Evolutionary conservation across 305 asterid species (phyloP).

Genomic region (Stenogyne calaminthoides): DNA sequence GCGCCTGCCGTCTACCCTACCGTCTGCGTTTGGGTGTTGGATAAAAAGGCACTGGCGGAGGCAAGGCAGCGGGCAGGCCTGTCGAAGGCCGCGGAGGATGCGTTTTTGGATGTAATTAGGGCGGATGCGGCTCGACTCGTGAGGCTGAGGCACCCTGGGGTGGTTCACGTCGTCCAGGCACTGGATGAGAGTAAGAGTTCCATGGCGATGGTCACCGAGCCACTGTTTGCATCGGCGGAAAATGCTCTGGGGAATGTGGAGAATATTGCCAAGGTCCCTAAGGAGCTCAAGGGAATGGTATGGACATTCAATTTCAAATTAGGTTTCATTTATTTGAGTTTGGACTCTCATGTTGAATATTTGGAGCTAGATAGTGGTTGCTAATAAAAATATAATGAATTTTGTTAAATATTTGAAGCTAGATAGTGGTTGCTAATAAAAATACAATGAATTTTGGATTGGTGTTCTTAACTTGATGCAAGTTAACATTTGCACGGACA

Average conservation of each 20-base stretch:
- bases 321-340: constrained; percentile 6
- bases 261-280: constrained; percentile 70
- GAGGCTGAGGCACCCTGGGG: constrained; percentile 98
- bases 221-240: constrained; percentile 84
- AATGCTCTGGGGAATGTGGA: constrained; percentile 86
- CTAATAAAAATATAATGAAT: not conserved
- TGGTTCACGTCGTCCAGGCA: constrained; percentile 93
- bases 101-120: constrained; percentile 76
- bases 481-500: not conserved
- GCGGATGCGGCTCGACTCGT: constrained; percentile 91
- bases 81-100: constrained; percentile 88
- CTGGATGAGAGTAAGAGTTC: constrained; percentile 92
- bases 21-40: constrained; percentile 93
- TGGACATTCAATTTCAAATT: constrained; percentile 27
- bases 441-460: constrained; percentile 3
- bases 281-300: constrained; percentile 97
- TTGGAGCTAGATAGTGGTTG: constrained; percentile 25
- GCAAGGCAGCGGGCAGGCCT: constrained; percentile 83
- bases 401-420: no score
- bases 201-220: constrained; percentile 99
- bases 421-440: no score
- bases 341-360: not conserved
- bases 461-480: constrained; percentile 10
- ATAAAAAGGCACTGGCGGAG: constrained; percentile 78
- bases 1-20: constrained; percentile 71